These are phyloP conservation scores for Scenedesmus sp. DNA, from an alignment of 163 green algal species.

Conservation along the genomic window DNA sequence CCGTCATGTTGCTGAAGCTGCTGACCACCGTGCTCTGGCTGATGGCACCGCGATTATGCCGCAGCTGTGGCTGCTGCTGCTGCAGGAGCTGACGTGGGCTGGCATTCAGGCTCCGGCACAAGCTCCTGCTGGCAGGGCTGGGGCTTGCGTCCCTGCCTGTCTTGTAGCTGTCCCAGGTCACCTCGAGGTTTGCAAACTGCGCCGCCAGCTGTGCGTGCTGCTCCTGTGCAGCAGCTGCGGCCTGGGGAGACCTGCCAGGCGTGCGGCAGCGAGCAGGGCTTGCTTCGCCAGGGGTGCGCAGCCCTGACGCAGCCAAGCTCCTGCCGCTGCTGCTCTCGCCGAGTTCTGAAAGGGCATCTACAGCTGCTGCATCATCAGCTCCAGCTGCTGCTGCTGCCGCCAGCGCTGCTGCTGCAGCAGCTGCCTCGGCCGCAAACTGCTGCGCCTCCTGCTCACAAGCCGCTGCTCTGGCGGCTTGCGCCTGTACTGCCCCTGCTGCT, in stretches of 20 bases:
- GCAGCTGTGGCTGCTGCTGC: not conserved
- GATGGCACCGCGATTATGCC: not conserved
- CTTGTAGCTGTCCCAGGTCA: conserved; percentile 2
- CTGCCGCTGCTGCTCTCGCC: not conserved
- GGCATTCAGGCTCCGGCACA: not conserved
- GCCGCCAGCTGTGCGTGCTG: not conserved
- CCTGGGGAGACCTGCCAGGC: not conserved
- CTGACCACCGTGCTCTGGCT: not conserved
- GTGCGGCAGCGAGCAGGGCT: conserved; percentile 7
- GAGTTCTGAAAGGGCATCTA: not conserved
- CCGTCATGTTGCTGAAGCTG: not conserved
- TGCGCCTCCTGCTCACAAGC: not conserved
- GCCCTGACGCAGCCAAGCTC: not conserved
- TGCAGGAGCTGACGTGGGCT: not conserved
- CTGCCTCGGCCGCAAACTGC: not conserved
- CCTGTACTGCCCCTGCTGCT: not conserved
- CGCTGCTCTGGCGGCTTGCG: not conserved
- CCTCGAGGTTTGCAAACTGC: not conserved
- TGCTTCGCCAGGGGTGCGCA: not conserved
- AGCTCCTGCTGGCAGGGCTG: not conserved
- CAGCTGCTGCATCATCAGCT: not conserved
- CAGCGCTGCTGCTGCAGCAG: not conserved
- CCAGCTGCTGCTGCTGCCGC: not conserved
- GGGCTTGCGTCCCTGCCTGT: not conserved
- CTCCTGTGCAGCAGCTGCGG: not conserved